Base-by-base conservation (phyloP, 768 basidiomycete species). In the Clitopilus hobsonii region DNA sequence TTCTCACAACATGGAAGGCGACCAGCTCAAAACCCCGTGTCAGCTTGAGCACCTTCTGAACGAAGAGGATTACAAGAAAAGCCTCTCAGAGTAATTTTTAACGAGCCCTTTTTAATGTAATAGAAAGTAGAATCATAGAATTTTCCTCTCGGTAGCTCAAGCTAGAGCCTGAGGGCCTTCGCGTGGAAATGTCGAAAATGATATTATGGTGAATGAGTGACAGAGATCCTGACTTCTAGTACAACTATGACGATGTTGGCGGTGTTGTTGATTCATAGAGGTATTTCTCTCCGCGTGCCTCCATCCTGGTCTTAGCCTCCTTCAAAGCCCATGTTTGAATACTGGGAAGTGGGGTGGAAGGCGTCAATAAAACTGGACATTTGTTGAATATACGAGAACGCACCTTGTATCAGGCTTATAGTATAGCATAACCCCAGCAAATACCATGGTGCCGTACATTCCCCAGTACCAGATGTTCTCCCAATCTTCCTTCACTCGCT, bases 371-470 rank as follows among this genome's bases (percentile, higher is more conserved):
- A 54, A 47, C 53, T 51, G 8, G 25, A n/a, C n/a, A n/a, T n/a
- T n/a, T n/a, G n/a, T n/a, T n/a, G n/a, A n/a, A n/a, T n/a, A n/a
- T n/a, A n/a, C 48, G 28, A 16, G 45, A 28, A 59, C 88, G 57
- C 60, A 94, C 94, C 89, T 93, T 16, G 91, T 94, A 66, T 96
- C 91, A 2, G 94, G 94, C 72, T 95, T 95, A 76, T 94, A 95
- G 71, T 92, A 91, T 23, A 93, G 71, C 67, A 91, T 73, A 27
- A 94, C 81, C 8, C 80, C 70, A 26, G 86, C 89, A 57, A 94
- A 72, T 4, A 76, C 83, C 83, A 97, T 88, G 11, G 84, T 76
- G 28, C 94, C 94, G 65, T 90, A 94, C 90, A 97, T 94, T 27
- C 94, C 94, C 58, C 85, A 68, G 65, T 91, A 91, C 89, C 92